Evolutionary conservation across 345 rosid species (phyloP).

Genomic region (Mallotus nudiflorus): DNA sequence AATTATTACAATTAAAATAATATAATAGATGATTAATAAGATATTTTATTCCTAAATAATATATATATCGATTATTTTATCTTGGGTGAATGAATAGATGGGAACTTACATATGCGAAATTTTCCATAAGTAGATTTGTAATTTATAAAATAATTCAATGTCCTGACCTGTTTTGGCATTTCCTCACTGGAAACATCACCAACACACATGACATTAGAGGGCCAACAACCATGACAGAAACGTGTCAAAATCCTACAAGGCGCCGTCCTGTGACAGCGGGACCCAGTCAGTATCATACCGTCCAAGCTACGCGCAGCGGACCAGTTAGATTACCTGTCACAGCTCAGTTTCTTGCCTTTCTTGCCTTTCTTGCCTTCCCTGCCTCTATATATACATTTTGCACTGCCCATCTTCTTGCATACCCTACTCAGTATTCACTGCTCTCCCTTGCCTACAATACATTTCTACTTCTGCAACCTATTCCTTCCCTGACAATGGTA

Average conservation of each 20-base stretch:
- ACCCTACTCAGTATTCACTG: too few species aligned
- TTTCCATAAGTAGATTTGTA: too few species aligned
- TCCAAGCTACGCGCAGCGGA: slow-evolving; percentile 1
- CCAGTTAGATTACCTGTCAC: not conserved
- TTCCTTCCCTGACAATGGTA: not conserved
- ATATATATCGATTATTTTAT: too few species aligned
- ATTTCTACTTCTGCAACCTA: not conserved
- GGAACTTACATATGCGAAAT: too few species aligned
- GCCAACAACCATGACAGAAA: not conserved
- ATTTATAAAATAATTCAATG: too few species aligned
- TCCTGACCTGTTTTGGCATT: not conserved
- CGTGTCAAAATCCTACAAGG: not conserved
- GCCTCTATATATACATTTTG: not conserved
- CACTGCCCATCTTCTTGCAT: not conserved
- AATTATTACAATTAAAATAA: too few species aligned
- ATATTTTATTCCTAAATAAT: too few species aligned
- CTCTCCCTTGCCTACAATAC: not conserved
- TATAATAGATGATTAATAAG: too few species aligned
- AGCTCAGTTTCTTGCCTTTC: not conserved
- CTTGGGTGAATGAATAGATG: too few species aligned
- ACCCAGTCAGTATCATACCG: not conserved
- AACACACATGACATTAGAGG: not conserved
- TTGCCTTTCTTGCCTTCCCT: too few species aligned
- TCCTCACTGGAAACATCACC: not conserved
- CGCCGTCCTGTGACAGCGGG: not conserved